Percentiles rank a stretch among this genome's conserved stretches.
phyloP scores from a whole-genome alignment of 1,139 yeast genomes.

The Suhomyces bribrorum region DNA sequence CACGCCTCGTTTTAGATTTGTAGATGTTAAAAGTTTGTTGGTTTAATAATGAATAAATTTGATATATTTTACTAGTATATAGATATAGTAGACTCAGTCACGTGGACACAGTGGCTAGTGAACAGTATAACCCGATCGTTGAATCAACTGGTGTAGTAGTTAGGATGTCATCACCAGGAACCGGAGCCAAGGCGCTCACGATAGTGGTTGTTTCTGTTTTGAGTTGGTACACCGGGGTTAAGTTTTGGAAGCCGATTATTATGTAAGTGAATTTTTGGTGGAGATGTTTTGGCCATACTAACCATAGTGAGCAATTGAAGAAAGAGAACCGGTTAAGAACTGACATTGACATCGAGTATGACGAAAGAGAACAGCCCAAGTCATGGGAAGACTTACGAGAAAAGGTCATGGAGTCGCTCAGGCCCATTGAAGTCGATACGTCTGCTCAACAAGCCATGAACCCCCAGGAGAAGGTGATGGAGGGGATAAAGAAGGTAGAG shows the following conservation, averaged over 20 bases:
- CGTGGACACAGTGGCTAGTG: too few relatives aligned
- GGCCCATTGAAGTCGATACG: slow-evolving; percentile 1
- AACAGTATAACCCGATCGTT: too few relatives aligned
- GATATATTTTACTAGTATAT: too few relatives aligned
- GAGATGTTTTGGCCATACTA: slow-evolving; percentile 9
- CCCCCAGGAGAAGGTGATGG: slow-evolving; percentile 6
- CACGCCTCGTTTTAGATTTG: too few relatives aligned
- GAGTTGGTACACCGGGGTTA: slow-evolving; percentile 55
- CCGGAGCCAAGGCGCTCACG: slow-evolving; percentile 25
- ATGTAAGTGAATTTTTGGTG: slow-evolving; percentile 46
- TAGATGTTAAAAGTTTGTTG: too few relatives aligned
- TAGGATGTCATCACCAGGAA: slow-evolving; percentile 16
- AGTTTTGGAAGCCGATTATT: slow-evolving; percentile 73
- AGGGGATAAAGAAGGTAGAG: slow-evolving; percentile 9
- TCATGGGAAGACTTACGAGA: slow-evolving; percentile 42
- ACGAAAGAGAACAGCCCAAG: slow-evolving; percentile 36
- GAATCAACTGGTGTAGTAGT: too few relatives aligned
- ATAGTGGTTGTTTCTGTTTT: slow-evolving; percentile 36
- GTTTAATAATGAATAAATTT: too few relatives aligned
- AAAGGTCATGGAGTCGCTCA: slow-evolving; percentile 21
- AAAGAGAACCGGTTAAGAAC: slow-evolving; percentile 66
- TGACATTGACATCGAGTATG: slow-evolving; percentile 56
- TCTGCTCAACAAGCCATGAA: background rate
- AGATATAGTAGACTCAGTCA: too few relatives aligned
- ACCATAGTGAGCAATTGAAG: slow-evolving; percentile 58